A percentile compares a stretch with the other conserved stretches of the same genome.
These are phyloP conservation scores for Picea glauca DNA, from an alignment of 75 land plant species.

Conservation along the genomic window DNA sequence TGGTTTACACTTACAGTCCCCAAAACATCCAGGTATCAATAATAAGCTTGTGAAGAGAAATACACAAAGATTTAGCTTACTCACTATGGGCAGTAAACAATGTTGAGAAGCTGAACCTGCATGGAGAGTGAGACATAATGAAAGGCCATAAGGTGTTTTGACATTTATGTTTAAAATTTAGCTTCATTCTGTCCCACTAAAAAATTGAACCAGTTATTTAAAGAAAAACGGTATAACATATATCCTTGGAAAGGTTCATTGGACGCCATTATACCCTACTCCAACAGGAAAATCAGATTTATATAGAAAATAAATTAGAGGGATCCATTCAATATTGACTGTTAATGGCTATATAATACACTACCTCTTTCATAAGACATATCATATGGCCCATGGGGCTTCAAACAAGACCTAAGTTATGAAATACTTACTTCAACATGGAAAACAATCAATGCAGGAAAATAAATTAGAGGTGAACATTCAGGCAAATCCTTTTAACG, in stretches of 20 bases:
- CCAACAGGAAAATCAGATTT: neutral
- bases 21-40: too few relatives aligned
- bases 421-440: too few relatives aligned
- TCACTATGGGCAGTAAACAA: neutral
- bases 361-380: too few relatives aligned
- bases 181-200: neutral
- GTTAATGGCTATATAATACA: too few relatives aligned
- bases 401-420: too few relatives aligned
- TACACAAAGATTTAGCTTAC: neutral
- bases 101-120: slow-evolving; percentile 10
- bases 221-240: neutral
- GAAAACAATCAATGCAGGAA: too few relatives aligned
- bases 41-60: neutral
- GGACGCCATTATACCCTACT: neutral
- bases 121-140: neutral
- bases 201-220: neutral
- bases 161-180: neutral
- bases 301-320: neutral
- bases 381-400: too few relatives aligned
- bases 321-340: too few relatives aligned
- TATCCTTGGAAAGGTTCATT: neutral
- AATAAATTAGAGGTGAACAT: too few relatives aligned
- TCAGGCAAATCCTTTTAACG: too few relatives aligned
- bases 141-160: too few relatives aligned
- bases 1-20: neutral